A percentile compares a stretch with the other conserved stretches of the same genome.
Conservation (phyloP, 75 land plant species). For the Adiantum capillusveneris region DNA sequence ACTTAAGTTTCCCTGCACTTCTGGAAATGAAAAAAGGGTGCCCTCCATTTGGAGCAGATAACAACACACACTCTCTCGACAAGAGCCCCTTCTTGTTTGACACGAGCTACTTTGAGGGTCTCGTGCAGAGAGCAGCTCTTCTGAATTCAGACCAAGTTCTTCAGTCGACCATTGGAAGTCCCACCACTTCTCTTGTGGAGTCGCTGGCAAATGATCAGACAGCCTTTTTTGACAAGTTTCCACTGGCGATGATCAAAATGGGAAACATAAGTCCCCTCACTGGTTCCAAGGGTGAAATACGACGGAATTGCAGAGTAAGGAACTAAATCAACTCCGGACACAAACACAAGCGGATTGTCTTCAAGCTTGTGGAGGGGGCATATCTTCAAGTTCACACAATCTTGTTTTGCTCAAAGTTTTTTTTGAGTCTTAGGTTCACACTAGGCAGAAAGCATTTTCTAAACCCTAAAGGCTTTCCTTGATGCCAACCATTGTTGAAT, state of each 20-base stretch:
- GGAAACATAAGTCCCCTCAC: conserved; percentile 46
- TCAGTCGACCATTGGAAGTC: conserved; percentile 13
- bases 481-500: too few relatives aligned
- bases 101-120: conserved; percentile 60
- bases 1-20: conserved; percentile 31
- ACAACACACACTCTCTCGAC: conserved; percentile 49
- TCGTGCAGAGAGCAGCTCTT: conserved; percentile 39
- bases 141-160: conserved; percentile 54
- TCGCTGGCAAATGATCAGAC: conserved; percentile 35
- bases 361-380: too few relatives aligned
- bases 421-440: too few relatives aligned
- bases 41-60: conserved; percentile 58
- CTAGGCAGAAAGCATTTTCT: too few relatives aligned
- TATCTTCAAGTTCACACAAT: too few relatives aligned
- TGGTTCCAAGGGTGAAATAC: conserved; percentile 53
- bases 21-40: conserved; percentile 30
- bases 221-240: conserved; percentile 58
- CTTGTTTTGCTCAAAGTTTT: too few relatives aligned
- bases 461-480: too few relatives aligned
- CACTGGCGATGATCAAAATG: conserved; percentile 64
- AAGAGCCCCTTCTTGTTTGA: conserved; percentile 51
- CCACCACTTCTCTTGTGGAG: conserved; percentile 39
- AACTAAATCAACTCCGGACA: too few relatives aligned
- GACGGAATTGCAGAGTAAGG: conserved; percentile 53
- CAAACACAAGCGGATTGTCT: too few relatives aligned